phyloP scores from a whole-genome alignment of 257 asterid species.

The Lycium ferocissimum region DNA sequence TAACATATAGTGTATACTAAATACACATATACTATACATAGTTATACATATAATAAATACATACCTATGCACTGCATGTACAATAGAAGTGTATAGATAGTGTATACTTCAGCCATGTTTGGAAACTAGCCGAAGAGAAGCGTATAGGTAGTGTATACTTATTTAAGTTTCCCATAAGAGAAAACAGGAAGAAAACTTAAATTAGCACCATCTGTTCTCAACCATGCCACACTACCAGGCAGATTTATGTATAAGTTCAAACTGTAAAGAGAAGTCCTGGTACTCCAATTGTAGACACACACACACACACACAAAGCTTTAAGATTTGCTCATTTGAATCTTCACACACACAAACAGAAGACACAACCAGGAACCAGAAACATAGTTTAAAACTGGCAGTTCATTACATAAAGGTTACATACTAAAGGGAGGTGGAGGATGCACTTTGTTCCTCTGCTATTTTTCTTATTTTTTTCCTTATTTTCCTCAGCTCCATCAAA shows the following conservation, averaged over 20 bases:
- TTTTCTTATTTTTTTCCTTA: background rate
- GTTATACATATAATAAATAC: too few relatives aligned
- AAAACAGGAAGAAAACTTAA: too few relatives aligned
- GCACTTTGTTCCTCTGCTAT: background rate
- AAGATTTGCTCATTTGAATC: too few relatives aligned
- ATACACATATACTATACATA: too few relatives aligned
- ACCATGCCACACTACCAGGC: background rate
- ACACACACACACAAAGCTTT: background rate
- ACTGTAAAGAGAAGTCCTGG: background rate
- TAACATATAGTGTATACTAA: too few relatives aligned
- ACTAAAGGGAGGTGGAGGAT: constrained; percentile 30
- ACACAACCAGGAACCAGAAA: background rate
- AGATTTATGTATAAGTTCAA: background rate
- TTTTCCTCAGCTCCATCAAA: background rate
- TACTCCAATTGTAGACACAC: constrained; percentile 8
- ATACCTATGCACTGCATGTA: too few relatives aligned
- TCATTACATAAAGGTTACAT: constrained; percentile 23
- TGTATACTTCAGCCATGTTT: too few relatives aligned
- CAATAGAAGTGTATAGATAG: too few relatives aligned
- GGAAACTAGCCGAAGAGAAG: too few relatives aligned
- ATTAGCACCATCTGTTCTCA: too few relatives aligned
- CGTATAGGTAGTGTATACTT: too few relatives aligned
- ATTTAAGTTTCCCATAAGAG: too few relatives aligned
- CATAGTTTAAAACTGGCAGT: background rate
- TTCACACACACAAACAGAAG: constrained; percentile 3